Conservation (phyloP, 2,329 filamentous ascomycete species). For the Microdochium trichocladiopsis region DNA sequence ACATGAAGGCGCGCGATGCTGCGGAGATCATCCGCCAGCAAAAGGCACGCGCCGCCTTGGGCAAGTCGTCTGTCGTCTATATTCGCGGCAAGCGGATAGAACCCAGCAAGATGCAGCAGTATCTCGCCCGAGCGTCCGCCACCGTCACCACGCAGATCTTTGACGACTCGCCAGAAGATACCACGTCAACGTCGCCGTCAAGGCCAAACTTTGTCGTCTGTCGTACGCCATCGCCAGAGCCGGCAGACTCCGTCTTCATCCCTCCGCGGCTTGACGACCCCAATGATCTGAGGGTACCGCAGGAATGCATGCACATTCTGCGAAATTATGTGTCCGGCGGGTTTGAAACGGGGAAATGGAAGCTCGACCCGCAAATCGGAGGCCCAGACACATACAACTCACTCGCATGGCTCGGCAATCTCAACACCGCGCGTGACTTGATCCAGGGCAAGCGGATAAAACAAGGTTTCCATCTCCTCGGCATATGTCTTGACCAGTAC, state of each 20-base stretch:
- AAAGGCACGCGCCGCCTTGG: slow-evolving; percentile 16
- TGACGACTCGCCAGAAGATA: not conserved
- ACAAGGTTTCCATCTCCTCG: slow-evolving; percentile 16
- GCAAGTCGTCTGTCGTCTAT: slow-evolving; percentile 18
- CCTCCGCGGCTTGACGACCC: slow-evolving; percentile 15
- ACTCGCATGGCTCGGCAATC: slow-evolving; percentile 19
- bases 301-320: slow-evolving; percentile 20
- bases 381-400: slow-evolving; percentile 15
- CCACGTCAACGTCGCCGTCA: slow-evolving; percentile 5
- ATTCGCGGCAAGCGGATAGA: slow-evolving; percentile 18
- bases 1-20: slow-evolving; percentile 20
- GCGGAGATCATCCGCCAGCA: slow-evolving; percentile 22
- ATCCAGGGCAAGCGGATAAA: slow-evolving; percentile 16
- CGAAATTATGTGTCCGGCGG: slow-evolving; percentile 14
- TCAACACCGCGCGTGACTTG: slow-evolving; percentile 18
- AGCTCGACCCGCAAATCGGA: slow-evolving; percentile 7
- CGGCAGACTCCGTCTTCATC: slow-evolving; percentile 10
- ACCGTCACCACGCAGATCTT: slow-evolving; percentile 16
- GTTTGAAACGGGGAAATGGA: slow-evolving; percentile 15
- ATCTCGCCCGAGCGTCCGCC: slow-evolving; percentile 13
- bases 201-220: slow-evolving; percentile 10
- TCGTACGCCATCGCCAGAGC: slow-evolving; percentile 17
- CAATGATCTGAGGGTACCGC: slow-evolving; percentile 13
- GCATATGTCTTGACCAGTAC: slow-evolving; percentile 18
- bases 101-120: slow-evolving; percentile 19